Evolutionary conservation across 2,329 filamentous ascomycete genomes (phyloP).

Genomic region (Talaromyces pinophilus): DNA sequence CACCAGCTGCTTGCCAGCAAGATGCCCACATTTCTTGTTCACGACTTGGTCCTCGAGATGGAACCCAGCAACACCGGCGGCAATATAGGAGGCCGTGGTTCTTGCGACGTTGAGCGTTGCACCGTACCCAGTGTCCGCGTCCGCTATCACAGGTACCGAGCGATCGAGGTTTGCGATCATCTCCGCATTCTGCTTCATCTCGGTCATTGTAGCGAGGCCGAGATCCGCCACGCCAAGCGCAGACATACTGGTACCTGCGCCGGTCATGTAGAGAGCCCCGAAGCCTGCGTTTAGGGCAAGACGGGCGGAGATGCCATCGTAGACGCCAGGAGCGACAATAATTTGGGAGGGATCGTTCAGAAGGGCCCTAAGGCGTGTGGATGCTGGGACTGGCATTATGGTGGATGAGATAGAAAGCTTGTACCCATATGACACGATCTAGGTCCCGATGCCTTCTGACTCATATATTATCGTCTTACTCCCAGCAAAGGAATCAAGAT

Average conservation of each 20-base stretch:
- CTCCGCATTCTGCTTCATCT: constrained; percentile 63
- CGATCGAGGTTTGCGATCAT: constrained; percentile 65
- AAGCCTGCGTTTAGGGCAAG: not conserved
- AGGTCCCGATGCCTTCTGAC: no score
- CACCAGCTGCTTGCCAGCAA: constrained; percentile 38
- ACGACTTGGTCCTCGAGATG: constrained; percentile 56
- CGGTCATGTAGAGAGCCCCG: constrained; percentile 36
- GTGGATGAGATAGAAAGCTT: no score
- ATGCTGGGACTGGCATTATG: no score
- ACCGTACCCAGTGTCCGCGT: constrained; percentile 58
- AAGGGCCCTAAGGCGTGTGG: constrained; percentile 25
- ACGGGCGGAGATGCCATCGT: constrained; percentile 3
- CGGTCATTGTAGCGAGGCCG: constrained; percentile 61
- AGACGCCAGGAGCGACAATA: constrained; percentile 50
- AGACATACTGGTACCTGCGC: constrained; percentile 63
- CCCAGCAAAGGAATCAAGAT: no score
- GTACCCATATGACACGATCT: no score
- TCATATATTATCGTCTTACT: no score
- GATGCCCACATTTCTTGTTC: constrained; percentile 46
- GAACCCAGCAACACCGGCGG: constrained; percentile 52
- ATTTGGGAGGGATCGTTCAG: constrained; percentile 44
- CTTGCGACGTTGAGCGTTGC: not conserved
- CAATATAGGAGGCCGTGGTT: constrained; percentile 38
- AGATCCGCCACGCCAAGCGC: constrained; percentile 64
- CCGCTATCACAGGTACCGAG: constrained; percentile 59